These are phyloP conservation scores for Chamaenerion angustifolium DNA, from an alignment of 345 rosid species.

Conservation along the genomic window DNA sequence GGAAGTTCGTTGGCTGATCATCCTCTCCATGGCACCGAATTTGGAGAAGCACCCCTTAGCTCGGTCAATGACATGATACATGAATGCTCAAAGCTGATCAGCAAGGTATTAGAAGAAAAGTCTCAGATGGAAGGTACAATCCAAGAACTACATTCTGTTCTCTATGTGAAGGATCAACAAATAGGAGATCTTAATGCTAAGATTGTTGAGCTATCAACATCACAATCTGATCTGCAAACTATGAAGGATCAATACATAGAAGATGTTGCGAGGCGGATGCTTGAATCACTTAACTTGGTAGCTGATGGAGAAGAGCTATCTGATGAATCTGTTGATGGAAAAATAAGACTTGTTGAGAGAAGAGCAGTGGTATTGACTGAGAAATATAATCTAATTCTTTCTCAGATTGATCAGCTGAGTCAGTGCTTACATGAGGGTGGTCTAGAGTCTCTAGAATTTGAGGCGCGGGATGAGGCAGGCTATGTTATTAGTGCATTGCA, in stretches of 20 bases:
- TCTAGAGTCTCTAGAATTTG: conserved; percentile 18
- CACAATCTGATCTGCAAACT: conserved; percentile 12
- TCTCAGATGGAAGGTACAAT: conserved; percentile 25
- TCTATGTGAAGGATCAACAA: conserved; percentile 32
- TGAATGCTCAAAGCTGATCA: conserved; percentile 35
- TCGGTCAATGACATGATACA: conserved; percentile 19
- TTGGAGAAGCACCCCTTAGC: conserved; percentile 4
- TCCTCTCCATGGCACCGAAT: not conserved
- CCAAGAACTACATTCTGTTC: conserved; percentile 24
- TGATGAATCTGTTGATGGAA: conserved; percentile 37
- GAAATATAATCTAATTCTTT: conserved; percentile 42
- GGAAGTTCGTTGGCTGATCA: conserved; percentile 9
- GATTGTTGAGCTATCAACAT: conserved; percentile 28
- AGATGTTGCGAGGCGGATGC: conserved; percentile 45
- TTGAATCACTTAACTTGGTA: conserved; percentile 37
- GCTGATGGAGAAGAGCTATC: conserved; percentile 44
- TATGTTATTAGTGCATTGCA: conserved; percentile 45
- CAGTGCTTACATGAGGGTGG: conserved; percentile 39
- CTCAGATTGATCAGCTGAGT: conserved; percentile 55
- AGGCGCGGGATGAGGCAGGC: conserved; percentile 40
- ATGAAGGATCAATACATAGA: conserved; percentile 28
- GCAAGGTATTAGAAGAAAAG: conserved; percentile 27
- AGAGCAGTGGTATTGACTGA: conserved; percentile 37
- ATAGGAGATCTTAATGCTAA: conserved; percentile 47
- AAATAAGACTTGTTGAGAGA: conserved; percentile 48